Evolutionary conservation across 164 flowering plant species (phyloP).

Genomic region (Macadamia tetraphylla): DNA sequence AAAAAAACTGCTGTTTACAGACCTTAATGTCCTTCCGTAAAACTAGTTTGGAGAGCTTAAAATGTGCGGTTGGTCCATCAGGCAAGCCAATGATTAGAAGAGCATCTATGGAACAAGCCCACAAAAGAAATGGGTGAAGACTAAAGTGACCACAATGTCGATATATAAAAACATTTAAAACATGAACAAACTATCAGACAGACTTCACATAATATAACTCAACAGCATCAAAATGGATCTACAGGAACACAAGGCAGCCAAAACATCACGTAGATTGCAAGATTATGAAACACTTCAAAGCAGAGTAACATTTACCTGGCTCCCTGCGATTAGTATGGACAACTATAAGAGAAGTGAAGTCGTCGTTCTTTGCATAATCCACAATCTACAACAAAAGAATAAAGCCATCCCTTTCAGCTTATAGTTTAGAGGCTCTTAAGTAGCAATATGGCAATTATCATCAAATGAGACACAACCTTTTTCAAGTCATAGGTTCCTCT

Average conservation of each 20-base stretch:
- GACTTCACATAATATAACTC: neutral
- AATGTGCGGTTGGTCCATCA: constrained; percentile 93
- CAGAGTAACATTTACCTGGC: constrained; percentile 49
- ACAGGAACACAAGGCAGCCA: neutral
- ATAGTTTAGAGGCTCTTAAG: neutral
- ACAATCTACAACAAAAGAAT: constrained; percentile 50
- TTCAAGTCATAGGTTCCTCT: constrained; percentile 97
- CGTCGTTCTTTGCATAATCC: constrained; percentile 73
- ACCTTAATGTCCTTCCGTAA: constrained; percentile 92
- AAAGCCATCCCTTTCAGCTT: neutral
- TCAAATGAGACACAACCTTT: constrained; percentile 40
- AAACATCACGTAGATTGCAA: neutral
- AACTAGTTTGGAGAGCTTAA: constrained; percentile 82
- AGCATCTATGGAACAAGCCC: constrained; percentile 50
- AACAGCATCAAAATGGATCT: neutral
- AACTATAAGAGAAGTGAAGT: constrained; percentile 79
- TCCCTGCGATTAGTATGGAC: constrained; percentile 91
- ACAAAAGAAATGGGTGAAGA: neutral
- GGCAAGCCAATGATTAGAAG: constrained; percentile 75
- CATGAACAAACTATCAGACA: neutral
- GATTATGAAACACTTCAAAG: neutral
- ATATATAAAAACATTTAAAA: neutral
- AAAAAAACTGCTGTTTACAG: neutral
- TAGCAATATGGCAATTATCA: neutral
- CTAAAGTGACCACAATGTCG: neutral